These are phyloP conservation scores for Candida ortonii DNA, from an alignment of 805 yeast species.

Conservation along the genomic window DNA sequence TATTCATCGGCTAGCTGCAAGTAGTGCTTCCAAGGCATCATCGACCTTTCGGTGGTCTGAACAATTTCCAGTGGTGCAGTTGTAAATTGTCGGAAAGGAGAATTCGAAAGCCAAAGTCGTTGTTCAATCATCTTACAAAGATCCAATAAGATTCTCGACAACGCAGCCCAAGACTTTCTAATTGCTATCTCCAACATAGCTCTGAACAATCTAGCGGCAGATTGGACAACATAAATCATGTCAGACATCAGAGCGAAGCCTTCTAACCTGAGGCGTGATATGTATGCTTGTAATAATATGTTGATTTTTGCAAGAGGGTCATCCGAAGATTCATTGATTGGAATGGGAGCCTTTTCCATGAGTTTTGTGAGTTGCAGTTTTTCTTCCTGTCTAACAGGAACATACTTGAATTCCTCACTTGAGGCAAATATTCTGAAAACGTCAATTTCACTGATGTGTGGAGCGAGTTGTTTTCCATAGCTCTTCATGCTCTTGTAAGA, in stretches of 20 bases:
- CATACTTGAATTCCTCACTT: constrained; percentile 80
- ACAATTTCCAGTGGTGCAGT: constrained; percentile 70
- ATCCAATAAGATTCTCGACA: constrained; percentile 56
- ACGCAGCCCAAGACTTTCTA: constrained; percentile 65
- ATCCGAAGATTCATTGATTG: constrained; percentile 67
- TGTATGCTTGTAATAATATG: constrained; percentile 78
- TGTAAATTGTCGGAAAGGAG: constrained; percentile 83
- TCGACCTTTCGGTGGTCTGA: constrained; percentile 71
- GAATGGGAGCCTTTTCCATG: constrained; percentile 77
- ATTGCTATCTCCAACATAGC: constrained; percentile 81
- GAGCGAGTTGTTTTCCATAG: constrained; percentile 61
- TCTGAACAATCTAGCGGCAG: constrained; percentile 83
- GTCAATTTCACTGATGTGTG: constrained; percentile 68
- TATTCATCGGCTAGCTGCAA: constrained; percentile 60
- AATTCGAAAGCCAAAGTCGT: constrained; percentile 78
- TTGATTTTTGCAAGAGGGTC: constrained; percentile 79
- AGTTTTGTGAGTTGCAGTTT: constrained; percentile 66
- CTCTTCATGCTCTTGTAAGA: constrained; percentile 66
- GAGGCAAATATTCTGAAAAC: constrained; percentile 70
- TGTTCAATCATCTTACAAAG: constrained; percentile 77
- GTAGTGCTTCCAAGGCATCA: constrained; percentile 79
- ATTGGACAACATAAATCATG: constrained; percentile 89
- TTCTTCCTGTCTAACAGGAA: constrained; percentile 88
- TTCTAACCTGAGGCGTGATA: constrained; percentile 70
- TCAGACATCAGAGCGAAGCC: constrained; percentile 93